Evolutionary conservation across 306 rosid species (phyloP).

Genomic region (Calophaca sinica): DNA sequence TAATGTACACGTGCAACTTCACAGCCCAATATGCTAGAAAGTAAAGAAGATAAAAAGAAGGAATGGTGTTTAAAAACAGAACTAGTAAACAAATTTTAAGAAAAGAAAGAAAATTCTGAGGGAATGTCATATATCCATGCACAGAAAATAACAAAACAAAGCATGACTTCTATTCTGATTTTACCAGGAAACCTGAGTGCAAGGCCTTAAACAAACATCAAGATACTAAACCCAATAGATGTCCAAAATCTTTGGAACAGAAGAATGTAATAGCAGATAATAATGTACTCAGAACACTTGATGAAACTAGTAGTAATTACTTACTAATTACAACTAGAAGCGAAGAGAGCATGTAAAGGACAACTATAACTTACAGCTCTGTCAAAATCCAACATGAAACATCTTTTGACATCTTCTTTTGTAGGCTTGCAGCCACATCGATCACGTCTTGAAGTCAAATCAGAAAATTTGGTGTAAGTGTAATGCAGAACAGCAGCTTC

Average conservation of each 20-base stretch:
- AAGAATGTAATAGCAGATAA: conserved; percentile 24
- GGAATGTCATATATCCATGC: conserved; percentile 16
- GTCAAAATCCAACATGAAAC: conserved; percentile 75
- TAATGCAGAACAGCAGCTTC: conserved; percentile 73
- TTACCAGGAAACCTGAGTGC: conserved; percentile 24
- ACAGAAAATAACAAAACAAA: conserved; percentile 9
- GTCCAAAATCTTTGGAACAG: conserved; percentile 10
- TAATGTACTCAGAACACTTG: conserved; percentile 18
- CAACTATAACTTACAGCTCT: conserved; percentile 59
- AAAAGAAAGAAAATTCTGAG: neutral
- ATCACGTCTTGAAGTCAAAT: conserved; percentile 73
- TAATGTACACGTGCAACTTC: conserved; percentile 18
- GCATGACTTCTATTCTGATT: neutral
- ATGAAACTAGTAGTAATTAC: conserved; percentile 31
- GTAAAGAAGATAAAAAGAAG: conserved; percentile 23
- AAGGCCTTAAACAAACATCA: conserved; percentile 32
- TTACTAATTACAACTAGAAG: conserved; percentile 4
- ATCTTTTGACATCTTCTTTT: conserved; percentile 74
- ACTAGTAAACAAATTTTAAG: conserved; percentile 13
- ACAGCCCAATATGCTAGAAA: conserved; percentile 28
- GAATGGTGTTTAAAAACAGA: conserved; percentile 7
- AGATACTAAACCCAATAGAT: neutral
- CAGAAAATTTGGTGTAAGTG: conserved; percentile 67
- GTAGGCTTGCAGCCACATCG: conserved; percentile 74
- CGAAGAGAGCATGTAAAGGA: conserved; percentile 23